These are phyloP conservation scores for Wickerhamiella musiphila DNA, from an alignment of 805 yeast genomes.

Conservation along the genomic window DNA sequence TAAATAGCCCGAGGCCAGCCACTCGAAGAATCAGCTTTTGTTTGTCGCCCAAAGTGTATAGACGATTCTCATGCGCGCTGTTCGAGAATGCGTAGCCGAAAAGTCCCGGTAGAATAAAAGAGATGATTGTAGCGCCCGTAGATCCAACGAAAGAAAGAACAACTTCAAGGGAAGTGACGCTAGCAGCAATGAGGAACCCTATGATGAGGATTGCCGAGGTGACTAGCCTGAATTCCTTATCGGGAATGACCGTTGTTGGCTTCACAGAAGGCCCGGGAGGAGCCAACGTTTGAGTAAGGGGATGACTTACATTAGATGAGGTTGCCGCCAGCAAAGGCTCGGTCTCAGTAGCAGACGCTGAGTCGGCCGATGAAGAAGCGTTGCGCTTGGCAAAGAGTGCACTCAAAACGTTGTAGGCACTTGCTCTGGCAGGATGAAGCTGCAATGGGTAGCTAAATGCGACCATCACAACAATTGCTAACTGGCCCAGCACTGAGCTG, in stretches of 20 bases:
- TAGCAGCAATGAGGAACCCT: conserved; percentile 47
- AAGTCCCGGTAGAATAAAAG: conserved; percentile 77
- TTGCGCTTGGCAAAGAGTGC: too few species aligned
- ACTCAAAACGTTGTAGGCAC: conserved; percentile 53
- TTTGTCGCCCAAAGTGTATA: conserved; percentile 4
- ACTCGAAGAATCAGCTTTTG: conserved; percentile 14
- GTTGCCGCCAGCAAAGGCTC: conserved; percentile 6
- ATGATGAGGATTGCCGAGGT: conserved; percentile 30
- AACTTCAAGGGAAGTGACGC: conserved; percentile 57
- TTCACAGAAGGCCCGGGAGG: not conserved
- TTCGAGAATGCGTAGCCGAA: conserved; percentile 63
- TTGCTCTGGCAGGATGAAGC: conserved; percentile 78
- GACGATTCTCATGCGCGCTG: conserved; percentile 10
- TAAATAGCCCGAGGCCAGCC: conserved; percentile 36
- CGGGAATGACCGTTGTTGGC: conserved; percentile 3
- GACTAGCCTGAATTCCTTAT: conserved; percentile 21
- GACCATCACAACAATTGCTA: conserved; percentile 66
- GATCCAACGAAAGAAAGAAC: conserved; percentile 83
- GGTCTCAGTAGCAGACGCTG: not conserved
- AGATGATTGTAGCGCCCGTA: conserved; percentile 82
- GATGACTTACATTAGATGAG: not conserved
- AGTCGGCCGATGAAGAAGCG: too few species aligned
- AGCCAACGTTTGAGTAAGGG: not conserved
- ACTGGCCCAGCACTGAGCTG: conserved; percentile 61
- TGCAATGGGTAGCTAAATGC: conserved; percentile 76